Evolutionary conservation across 1,284 basidiomycete genomes (phyloP), one percentile per base, ranked within the genome.

Genomic region (Gastroboletus turbinatus): DNA sequence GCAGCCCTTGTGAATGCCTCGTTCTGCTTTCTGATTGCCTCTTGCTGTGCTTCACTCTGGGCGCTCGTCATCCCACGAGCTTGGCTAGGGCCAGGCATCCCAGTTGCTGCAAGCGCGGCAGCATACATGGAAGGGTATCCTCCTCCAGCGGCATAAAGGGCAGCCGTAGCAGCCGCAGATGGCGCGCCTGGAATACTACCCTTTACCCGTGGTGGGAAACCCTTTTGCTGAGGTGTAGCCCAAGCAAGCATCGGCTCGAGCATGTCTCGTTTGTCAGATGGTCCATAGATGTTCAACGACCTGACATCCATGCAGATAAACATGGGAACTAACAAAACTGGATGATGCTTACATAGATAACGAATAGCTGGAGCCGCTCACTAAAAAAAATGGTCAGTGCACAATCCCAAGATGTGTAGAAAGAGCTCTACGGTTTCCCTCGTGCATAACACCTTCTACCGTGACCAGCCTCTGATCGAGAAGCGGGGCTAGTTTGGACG

Each of bases 371-470:
- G 70, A 75, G 10, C 78, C 75, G 11, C 63, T 73, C 57, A 83
- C 82, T 82, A 50, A 50, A 38, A 30, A 3, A 17, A 32, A n/a
- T 21, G 5, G 40, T 69, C n/a, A 59, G 29, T n/a, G 43, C 9
- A 50, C 25, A 19, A 14, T 8, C 10, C 17, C 9, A 2, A 44
- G 5, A 39, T 3, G 19, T 9, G 2, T 23, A 38, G 30, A 5
- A 48, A 49, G 19, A 45, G 14, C n/a, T 83, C 57, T 73, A 90
- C 89, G 60, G 61, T 92, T 91, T 55, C 90, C 89, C 50, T 87
- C 80, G 25, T 82, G 80, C 67, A 91, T 88, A 13, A 85, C 77
- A 10, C 91, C 92, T 73, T 94, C 92, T 7, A 90, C 82, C 0
- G 79, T 85, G 40, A 94, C 77, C 8, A 79, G 55, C 8, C 70